Base-by-base conservation (phyloP, 225 moss, liverwort and hornwort species). In the Anthoceros angustus region DNA sequence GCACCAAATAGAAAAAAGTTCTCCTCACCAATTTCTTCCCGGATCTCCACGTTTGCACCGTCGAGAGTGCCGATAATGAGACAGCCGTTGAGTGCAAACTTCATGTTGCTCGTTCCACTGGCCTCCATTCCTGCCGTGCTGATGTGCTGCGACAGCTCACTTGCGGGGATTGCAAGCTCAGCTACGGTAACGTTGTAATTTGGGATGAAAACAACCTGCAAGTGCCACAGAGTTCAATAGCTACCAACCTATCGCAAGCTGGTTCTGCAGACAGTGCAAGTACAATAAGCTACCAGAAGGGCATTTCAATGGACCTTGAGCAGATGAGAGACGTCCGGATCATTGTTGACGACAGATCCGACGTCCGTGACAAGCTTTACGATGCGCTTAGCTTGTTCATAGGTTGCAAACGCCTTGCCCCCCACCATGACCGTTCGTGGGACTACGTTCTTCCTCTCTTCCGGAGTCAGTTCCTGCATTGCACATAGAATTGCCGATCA, bases 101-200 rank as follows among this genome's bases (percentile, higher is more conserved):
- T 93, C 92, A 93, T 93, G 66, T 93, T 93, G 74, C 92, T 78
- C 70, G 92, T 93, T 69, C 92, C 89, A 45, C 86, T 86, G 76
- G 92, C 92, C 78, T 93, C 92, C 45, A 85, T 83, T 40, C 88
- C 85, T 74, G 89, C 92, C 50, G 92, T 89, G 65, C 92, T 93
- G 74, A 93, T 93, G 61, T 93, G 92, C 72, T 93, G 92, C 75
- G 92, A 89, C 67, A 93, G 72, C 73, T 93, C 88, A 71, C 88
- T 85, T 48, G 86, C 88, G 70, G 92, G 92, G 67, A 93, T 78
- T 70, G 88, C 72, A 43, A 93, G 85, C 74, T 93, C 92, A 63
- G 88, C 92, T 23, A 93, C 80, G 24, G 88, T 86, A 6, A 93
- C 92, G 71, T 93, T 93, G 68, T 93, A 93, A 79, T 93, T 85